Evolutionary conservation across 345 rosid species (phyloP).

Genomic region (Balakata baccata): DNA sequence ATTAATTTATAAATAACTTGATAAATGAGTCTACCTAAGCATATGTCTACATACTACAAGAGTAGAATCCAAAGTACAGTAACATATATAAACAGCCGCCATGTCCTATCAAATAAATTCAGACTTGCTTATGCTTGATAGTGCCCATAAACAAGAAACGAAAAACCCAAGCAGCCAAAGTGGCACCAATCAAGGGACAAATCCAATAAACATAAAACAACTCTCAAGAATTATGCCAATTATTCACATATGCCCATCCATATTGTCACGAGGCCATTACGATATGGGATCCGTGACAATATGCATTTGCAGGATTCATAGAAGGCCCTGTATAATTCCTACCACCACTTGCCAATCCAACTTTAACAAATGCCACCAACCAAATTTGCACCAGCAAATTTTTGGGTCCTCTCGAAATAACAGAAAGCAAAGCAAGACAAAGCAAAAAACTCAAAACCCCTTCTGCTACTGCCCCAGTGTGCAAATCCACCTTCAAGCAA

Average conservation of each 20-base stretch:
- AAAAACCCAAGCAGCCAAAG: constrained; percentile 21
- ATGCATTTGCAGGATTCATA: constrained; percentile 29
- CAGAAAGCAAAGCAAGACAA: constrained; percentile 4
- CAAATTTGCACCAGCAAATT: constrained; percentile 15
- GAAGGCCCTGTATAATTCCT: constrained; percentile 23
- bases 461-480: constrained; percentile 25
- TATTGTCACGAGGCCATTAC: too few relatives aligned
- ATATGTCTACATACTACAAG: too few relatives aligned
- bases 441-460: constrained; percentile 19
- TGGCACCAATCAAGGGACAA: constrained; percentile 25
- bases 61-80: too few relatives aligned
- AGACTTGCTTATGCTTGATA: constrained; percentile 20
- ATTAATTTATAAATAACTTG: too few relatives aligned
- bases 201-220: constrained; percentile 30
- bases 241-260: constrained; percentile 28
- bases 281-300: too few relatives aligned
- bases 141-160: constrained; percentile 15
- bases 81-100: too few relatives aligned
- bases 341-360: constrained; percentile 14
- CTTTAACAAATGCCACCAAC: constrained; percentile 8
- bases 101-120: neutral
- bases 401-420: constrained; percentile 19
- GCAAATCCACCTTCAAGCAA: constrained; percentile 25
- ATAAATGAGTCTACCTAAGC: too few relatives aligned
- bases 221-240: constrained; percentile 28